These are phyloP conservation scores for Leccinellum albellum DNA, from an alignment of 768 basidiomycete species.

Conservation along the genomic window DNA sequence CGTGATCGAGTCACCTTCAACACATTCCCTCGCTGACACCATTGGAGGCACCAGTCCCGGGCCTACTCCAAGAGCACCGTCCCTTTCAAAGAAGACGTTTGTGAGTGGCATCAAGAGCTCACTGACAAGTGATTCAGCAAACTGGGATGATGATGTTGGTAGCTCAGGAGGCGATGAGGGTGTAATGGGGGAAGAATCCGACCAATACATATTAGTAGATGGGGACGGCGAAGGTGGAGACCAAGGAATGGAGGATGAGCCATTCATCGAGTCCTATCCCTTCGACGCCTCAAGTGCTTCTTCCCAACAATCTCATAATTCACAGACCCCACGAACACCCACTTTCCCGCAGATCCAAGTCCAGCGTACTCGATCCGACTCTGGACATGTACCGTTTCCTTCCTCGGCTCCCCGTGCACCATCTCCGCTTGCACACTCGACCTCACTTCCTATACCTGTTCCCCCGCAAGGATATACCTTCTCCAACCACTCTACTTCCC, in stretches of 20 bases:
- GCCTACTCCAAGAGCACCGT: constrained; percentile 17
- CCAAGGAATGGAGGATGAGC: constrained; percentile 15
- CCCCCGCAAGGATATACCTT: constrained; percentile 6
- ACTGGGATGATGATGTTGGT: neutral
- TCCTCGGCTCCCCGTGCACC: constrained; percentile 11
- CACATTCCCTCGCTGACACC: constrained; percentile 8
- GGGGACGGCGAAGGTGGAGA: constrained; percentile 6
- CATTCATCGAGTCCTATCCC: constrained; percentile 19
- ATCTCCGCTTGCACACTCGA: constrained; percentile 25
- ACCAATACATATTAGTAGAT: constrained; percentile 27
- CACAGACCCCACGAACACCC: constrained; percentile 16
- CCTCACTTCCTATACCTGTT: constrained; percentile 18
- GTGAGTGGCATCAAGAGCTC: constrained; percentile 21
- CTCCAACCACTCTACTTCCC: constrained; percentile 9
- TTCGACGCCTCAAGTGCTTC: constrained; percentile 22
- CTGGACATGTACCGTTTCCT: constrained; percentile 5
- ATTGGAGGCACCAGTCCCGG: constrained; percentile 8
- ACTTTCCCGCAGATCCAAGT: constrained; percentile 25
- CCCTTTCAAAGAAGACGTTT: constrained; percentile 22
- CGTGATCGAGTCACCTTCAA: constrained; percentile 11
- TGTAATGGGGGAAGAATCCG: constrained; percentile 12
- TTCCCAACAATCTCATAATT: constrained; percentile 19
- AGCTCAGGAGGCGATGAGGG: neutral
- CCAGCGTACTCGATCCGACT: constrained; percentile 19
- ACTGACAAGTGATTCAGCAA: constrained; percentile 13